phyloP scores from a whole-genome alignment of 2,329 filamentous ascomycete genomes.

The Penicillium corylophilum region DNA sequence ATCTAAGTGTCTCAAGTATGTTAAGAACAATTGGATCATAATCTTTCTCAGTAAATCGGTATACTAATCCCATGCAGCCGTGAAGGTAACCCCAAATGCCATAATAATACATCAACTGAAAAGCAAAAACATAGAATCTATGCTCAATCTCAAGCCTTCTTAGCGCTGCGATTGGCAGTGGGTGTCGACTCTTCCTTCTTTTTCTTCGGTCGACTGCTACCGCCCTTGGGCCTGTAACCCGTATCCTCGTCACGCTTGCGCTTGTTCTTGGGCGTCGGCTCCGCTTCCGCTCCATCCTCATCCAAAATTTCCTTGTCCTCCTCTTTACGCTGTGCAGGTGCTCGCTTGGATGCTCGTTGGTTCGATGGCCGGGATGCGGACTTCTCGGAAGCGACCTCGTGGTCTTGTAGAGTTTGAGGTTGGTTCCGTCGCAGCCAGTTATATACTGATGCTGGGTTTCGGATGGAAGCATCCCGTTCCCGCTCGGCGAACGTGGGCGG shows the following conservation, averaged over 20 bases:
- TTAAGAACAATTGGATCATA: neutral
- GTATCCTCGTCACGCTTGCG: conserved; percentile 50
- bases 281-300: conserved; percentile 44
- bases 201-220: conserved; percentile 40
- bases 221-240: conserved; percentile 49
- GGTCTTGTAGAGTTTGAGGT: conserved; percentile 77
- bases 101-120: conserved; percentile 17
- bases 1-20: neutral
- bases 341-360: conserved; percentile 43
- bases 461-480: conserved; percentile 58
- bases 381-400: conserved; percentile 52
- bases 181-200: conserved; percentile 43
- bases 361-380: conserved; percentile 40
- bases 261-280: conserved; percentile 42
- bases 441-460: conserved; percentile 88
- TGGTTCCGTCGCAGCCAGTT: conserved; percentile 90
- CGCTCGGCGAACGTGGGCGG: conserved; percentile 49
- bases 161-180: conserved; percentile 30
- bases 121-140: neutral
- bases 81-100: conserved; percentile 3
- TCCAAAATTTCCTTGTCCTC: conserved; percentile 44
- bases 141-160: conserved; percentile 25
- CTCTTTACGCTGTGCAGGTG: conserved; percentile 40
- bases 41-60: neutral
- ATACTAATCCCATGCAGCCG: neutral